Evolutionary conservation across 305 asterid genomes (phyloP), one percentile per base, ranked within the genome.

Genomic region (Ajuga reptans): DNA sequence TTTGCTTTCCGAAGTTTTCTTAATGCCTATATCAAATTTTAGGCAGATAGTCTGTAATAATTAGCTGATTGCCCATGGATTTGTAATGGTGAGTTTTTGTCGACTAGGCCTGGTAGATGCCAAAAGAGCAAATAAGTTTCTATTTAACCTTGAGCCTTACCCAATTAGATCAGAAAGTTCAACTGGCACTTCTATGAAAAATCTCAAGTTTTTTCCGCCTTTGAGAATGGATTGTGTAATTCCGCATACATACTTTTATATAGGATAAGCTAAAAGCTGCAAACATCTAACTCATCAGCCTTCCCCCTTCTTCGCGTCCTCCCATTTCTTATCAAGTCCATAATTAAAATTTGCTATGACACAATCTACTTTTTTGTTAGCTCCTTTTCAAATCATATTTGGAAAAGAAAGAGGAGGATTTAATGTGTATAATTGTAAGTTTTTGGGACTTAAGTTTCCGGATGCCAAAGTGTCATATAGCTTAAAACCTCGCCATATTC

Each of bases 1-100:
- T 74, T 69, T 57, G 77, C 50, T 71, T 75, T 55, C 61, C 58
- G 45, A 61, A 47, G 14, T 60, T 59, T 53, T 59, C 34, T 37
- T 68, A 42, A 16, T 56, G 33, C 64, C 75, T 36, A 27, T 9
- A 57, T 45, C 66, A 39, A 47, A 47, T 52, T 68, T 66, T 50
- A 15, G 16, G 33, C 36, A 60, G 9, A 53, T 9, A 47, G 72
- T 71, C 63, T 45, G 46, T 61, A 67, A 34, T 29, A 42, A 29
- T 72, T 66, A 55, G 68, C 27, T 56, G 68, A 21, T 39, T 74
- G 31, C 54, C 56, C 27, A 1, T 21, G 24, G 36, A 14, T 51
- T 39, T 49, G 43, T 55, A 34, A 12, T 51, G 64, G 27, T 75
- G 65, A 56, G 60, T 57, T 10, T 21, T n/a, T 12, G 52, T 43